These are phyloP conservation scores for Anisogramma anomala DNA, from an alignment of 2,329 filamentous ascomycete genomes.

Conservation along the genomic window DNA sequence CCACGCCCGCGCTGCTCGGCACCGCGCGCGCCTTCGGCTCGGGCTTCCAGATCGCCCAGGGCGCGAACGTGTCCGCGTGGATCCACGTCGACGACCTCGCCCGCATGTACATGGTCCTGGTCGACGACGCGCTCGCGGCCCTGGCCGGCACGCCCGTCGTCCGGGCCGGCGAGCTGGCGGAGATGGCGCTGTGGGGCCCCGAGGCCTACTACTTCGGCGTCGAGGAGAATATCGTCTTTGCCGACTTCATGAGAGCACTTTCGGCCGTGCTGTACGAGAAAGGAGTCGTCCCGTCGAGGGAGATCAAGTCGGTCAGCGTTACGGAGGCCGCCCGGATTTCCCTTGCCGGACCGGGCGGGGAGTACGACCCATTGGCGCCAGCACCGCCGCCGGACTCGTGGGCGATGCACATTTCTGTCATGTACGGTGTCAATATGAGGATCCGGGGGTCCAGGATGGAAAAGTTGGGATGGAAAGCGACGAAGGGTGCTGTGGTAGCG, in stretches of 20 bases:
- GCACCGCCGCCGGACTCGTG: slow-evolving; percentile 15
- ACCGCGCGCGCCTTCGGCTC: slow-evolving; percentile 14
- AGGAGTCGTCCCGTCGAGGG: slow-evolving; percentile 10
- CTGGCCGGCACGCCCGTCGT: slow-evolving; percentile 9
- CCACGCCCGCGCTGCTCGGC: slow-evolving; percentile 11
- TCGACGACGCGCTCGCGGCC: slow-evolving; percentile 12
- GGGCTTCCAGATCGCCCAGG: slow-evolving; percentile 14
- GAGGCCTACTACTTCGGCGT: slow-evolving; percentile 16
- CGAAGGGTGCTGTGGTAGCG: background rate
- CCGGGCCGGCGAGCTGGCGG: too few relatives aligned
- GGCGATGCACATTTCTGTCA: slow-evolving; percentile 15
- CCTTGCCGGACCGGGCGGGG: slow-evolving; percentile 9
- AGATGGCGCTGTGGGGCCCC: slow-evolving; percentile 14
- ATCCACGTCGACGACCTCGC: slow-evolving; percentile 16
- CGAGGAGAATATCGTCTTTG: slow-evolving; percentile 11
- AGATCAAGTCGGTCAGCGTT: slow-evolving; percentile 12
- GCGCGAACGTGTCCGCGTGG: slow-evolving; percentile 14
- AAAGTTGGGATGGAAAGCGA: slow-evolving; percentile 12
- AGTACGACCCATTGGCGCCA: slow-evolving; percentile 15
- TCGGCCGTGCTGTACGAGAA: slow-evolving; percentile 9
- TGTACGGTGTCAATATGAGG: slow-evolving; percentile 16
- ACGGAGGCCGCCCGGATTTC: slow-evolving; percentile 14
- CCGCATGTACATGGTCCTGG: slow-evolving; percentile 12
- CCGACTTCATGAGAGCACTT: slow-evolving; percentile 10
- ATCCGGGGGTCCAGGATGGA: slow-evolving; percentile 11